These are phyloP conservation scores for Mimosa pudica DNA, from an alignment of 306 rosid species.

Conservation along the genomic window DNA sequence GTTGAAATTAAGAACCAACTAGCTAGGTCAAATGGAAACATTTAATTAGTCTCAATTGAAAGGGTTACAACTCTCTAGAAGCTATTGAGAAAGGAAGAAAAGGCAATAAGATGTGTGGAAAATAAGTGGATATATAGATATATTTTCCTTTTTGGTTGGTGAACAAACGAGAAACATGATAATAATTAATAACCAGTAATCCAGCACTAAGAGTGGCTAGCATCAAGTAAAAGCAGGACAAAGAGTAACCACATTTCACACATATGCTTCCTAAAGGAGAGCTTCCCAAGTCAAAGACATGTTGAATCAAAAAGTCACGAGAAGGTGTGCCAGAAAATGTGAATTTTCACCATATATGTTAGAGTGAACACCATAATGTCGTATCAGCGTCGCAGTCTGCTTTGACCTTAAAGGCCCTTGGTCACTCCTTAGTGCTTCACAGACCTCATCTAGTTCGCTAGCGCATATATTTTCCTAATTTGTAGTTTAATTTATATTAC, in stretches of 20 bases:
- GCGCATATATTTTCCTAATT: background rate
- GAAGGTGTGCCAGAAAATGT: constrained; percentile 10
- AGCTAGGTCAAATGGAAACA: constrained; percentile 22
- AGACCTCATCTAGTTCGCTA: background rate
- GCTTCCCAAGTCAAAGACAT: background rate
- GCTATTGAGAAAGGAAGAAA: constrained; percentile 38
- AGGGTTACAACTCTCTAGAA: constrained; percentile 39
- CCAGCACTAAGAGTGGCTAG: background rate
- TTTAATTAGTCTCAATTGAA: constrained; percentile 2
- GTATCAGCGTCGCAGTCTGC: constrained; percentile 13
- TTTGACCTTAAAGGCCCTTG: constrained; percentile 28
- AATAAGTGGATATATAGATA: constrained; percentile 8
- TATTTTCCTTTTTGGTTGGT: constrained; percentile 60
- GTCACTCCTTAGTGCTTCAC: constrained; percentile 30
- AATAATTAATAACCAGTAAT: background rate
- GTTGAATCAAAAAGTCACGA: constrained; percentile 15
- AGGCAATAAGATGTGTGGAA: constrained; percentile 39
- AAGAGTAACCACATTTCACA: background rate
- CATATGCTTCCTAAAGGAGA: constrained; percentile 3
- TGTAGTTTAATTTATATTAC: too few relatives aligned
- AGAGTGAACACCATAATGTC: background rate
- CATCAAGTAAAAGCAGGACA: background rate
- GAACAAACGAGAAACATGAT: constrained; percentile 60
- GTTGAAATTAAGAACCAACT: constrained; percentile 19
- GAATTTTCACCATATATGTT: constrained; percentile 12